These are phyloP conservation scores for Leccinum fallax DNA, from an alignment of 1,284 basidiomycete species.

Conservation along the genomic window DNA sequence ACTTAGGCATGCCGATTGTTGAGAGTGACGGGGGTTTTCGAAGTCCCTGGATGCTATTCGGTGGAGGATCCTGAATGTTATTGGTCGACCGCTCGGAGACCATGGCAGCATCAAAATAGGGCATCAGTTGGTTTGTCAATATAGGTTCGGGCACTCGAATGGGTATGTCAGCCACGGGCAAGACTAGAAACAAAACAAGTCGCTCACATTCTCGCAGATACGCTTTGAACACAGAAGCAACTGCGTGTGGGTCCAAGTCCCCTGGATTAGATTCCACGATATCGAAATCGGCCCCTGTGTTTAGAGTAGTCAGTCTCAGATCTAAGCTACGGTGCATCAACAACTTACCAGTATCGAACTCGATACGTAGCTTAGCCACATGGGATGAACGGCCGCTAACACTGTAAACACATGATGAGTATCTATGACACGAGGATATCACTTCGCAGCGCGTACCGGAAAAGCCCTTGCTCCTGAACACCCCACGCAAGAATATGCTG, in stretches of 20 bases:
- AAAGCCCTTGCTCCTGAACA: slow-evolving; percentile 80
- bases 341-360: slow-evolving; percentile 80
- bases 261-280: slow-evolving; percentile 73
- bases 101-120: slow-evolving; percentile 77
- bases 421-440: not conserved
- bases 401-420: slow-evolving; percentile 40
- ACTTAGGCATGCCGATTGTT: slow-evolving; percentile 69
- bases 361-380: slow-evolving; percentile 68
- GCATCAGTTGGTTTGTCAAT: slow-evolving; percentile 66
- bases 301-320: slow-evolving; percentile 12
- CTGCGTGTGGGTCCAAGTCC: slow-evolving; percentile 90
- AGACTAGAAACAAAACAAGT: slow-evolving; percentile 3
- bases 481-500: slow-evolving; percentile 83
- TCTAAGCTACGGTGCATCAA: not conserved
- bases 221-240: slow-evolving; percentile 84
- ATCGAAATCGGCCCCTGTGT: slow-evolving; percentile 79
- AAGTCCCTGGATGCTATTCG: slow-evolving; percentile 45
- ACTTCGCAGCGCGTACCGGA: slow-evolving; percentile 54
- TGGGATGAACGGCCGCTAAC: slow-evolving; percentile 78
- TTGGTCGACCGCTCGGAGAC: slow-evolving; percentile 51
- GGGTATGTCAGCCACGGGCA: slow-evolving; percentile 14
- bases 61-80: slow-evolving; percentile 37
- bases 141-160: slow-evolving; percentile 79
- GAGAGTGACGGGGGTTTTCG: slow-evolving; percentile 78
- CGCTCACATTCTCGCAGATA: slow-evolving; percentile 76